Conservation (phyloP, 108 stramenopile genomes). For the Epithemia pelagica region DNA sequence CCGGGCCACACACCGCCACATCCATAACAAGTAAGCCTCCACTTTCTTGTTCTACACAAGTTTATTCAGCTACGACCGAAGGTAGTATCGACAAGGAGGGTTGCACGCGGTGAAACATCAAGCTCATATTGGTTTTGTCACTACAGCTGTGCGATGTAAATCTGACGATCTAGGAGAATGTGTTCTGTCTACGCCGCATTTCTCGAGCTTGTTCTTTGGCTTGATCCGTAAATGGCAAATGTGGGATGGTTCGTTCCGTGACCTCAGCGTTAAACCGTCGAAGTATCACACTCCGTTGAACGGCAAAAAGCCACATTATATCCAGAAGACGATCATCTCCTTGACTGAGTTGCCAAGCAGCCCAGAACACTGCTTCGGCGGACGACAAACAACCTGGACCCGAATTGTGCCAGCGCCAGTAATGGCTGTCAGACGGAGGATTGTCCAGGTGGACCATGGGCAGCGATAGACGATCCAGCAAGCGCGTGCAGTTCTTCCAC, state of each 20-base stretch:
- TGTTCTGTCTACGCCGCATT: not conserved
- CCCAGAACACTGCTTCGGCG: constrained; percentile 74
- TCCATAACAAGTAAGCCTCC: no score
- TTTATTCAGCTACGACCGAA: no score
- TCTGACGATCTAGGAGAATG: no score
- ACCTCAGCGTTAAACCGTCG: constrained; percentile 14
- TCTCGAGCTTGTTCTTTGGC: constrained; percentile 35
- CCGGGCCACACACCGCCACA: no score
- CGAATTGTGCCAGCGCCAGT: constrained; percentile 79
- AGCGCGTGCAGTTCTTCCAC: constrained; percentile 23
- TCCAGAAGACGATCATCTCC: constrained; percentile 40
- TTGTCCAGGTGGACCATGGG: constrained; percentile 57
- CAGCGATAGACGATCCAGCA: constrained; percentile 7
- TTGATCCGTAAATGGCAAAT: constrained; percentile 42
- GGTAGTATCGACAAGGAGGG: no score
- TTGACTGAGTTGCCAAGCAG: constrained; percentile 14
- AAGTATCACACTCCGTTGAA: constrained; percentile 46
- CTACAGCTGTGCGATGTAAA: no score
- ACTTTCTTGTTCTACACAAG: no score
- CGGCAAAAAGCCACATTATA: constrained; percentile 68
- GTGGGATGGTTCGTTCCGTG: constrained; percentile 14
- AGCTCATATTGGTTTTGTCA: no score
- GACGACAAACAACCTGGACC: constrained; percentile 64
- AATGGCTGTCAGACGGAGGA: constrained; percentile 47
- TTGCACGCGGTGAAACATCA: no score